Evolutionary conservation across 345 rosid genomes (phyloP), one percentile per base, ranked within the genome.

Genomic region (Citrus trifoliata): DNA sequence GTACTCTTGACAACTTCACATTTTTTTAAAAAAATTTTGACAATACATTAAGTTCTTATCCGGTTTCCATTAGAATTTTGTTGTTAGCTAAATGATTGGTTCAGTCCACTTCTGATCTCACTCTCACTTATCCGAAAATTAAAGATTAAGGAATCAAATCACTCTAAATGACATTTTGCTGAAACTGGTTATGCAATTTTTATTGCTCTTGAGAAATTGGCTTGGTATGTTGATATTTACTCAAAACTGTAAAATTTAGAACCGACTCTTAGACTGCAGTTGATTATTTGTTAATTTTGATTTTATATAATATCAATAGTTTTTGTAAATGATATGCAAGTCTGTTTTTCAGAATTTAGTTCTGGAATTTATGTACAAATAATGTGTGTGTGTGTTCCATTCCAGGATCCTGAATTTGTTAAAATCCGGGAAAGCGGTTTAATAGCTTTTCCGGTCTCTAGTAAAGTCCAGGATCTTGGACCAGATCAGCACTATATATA

Each of bases 1-100:
- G 33, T 62, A 27, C 28, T 62, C 9, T 27, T 3, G 33, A 4
- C 35, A 62, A 27, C 12, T 62, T 28, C 66, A 27, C 66, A 13
- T 27, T 9, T 27, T 27, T 28, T 28, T 0, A 1, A 6, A 32
- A 37, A 1, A 0, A 0, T 5, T 10, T 62, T 25, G 12, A 5
- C 65, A 27, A 25, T 12, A 62, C 35, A 13, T 13, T 28, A 27
- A 51, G 5, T 27, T 62, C 28, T 51, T 48, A 6, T 53, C 63
- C 32, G 19, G 19, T 62, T 9, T 28, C 60, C 1, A 7, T 58
- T 58, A 21, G 10, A 58, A n/a, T 30, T 63, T 63, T 64, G 1
- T 64, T 64, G 38, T 18, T 13, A 6, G 40, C 33, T 32, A 1
- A 64, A 64, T 64, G n/a, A 18, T 64, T 64, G 40, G 10, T 18